Conservation (phyloP, 768 basidiomycete genomes). For the Xerocomus brunneocitrinus region DNA sequence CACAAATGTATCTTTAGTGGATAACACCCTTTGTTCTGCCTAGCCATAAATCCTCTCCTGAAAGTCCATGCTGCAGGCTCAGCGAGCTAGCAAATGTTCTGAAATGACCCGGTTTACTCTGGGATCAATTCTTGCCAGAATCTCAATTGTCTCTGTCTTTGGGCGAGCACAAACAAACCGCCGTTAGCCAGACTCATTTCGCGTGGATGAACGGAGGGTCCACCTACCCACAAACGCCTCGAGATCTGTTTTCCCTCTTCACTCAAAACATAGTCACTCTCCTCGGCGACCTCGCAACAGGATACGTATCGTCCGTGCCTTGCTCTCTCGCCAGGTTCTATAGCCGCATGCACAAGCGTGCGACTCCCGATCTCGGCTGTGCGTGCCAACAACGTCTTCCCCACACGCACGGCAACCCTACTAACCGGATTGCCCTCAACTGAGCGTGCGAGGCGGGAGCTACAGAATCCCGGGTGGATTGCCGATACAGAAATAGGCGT, state of each 20-base stretch:
- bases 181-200: conserved; percentile 1
- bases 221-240: conserved; percentile 33
- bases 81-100: conserved; percentile 19
- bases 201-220: too few species aligned
- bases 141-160: conserved; percentile 27
- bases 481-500: conserved; percentile 29
- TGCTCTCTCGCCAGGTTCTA: conserved; percentile 20
- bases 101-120: conserved; percentile 26
- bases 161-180: neutral
- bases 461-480: conserved; percentile 35
- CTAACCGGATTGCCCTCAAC: conserved; percentile 7
- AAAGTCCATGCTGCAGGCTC: neutral
- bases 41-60: neutral
- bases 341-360: conserved; percentile 32
- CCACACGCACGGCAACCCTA: neutral
- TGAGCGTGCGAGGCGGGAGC: conserved; percentile 28
- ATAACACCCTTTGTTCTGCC: conserved; percentile 5
- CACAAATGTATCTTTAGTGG: conserved; percentile 26
- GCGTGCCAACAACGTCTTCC: conserved; percentile 25
- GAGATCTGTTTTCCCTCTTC: conserved; percentile 29
- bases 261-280: conserved; percentile 31
- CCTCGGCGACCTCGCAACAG: conserved; percentile 23
- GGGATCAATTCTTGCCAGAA: conserved; percentile 24
- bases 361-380: conserved; percentile 34
- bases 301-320: conserved; percentile 31